Base-by-base conservation (phyloP, 495 filamentous ascomycete genomes). In the Talaromyces wortmannii region DNA sequence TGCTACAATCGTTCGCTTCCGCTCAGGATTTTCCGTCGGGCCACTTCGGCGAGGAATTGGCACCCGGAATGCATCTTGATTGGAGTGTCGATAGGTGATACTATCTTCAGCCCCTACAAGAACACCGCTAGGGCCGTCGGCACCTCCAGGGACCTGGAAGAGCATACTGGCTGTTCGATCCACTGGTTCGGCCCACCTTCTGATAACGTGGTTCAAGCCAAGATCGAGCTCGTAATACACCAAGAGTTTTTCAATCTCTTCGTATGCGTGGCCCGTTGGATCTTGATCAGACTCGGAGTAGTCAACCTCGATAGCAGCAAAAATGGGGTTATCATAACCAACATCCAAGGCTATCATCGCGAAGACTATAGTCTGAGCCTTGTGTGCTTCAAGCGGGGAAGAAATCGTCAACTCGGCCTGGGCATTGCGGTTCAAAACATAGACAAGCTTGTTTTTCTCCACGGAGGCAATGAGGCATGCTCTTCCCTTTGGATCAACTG, bases 361-460 rank as follows among this genome's bases (percentile, higher is more conserved):
- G 57, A 96, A 91, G 13, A 97, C 91, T 50, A 97, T 67, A 1
- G 90, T 94, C 53, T 95, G 91, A n/a, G 90, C 83, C 68, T 91
- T 95, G 71, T 97, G 94, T 6, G 95, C 95, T 72, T 97, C 95
- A n/a, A 97, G 76, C 2, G 95, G 92, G 13, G 92, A 97, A 6
- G 95, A 99, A 42, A 97, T 97, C 29, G 91, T 94, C 63, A 97
- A 80, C 66, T 96, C 91, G 32, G 89, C 91, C 71, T 96, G 89
- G 40, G 91, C 82, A 72, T 96, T 95, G 42, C 95, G 87, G 73
- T 97, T 97, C 53, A 99, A 79, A 64, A 97, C 92, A 71, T 97
- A 99, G 65, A 97, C 95, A 61, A 99, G 88, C 74, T 97, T 97
- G 72, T 97, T 97, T 83, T 99, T 99, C 72, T 99, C 95, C 55